phyloP scores from a whole-genome alignment of 1,139 yeast species.

The Arxiozyma telluris region DNA sequence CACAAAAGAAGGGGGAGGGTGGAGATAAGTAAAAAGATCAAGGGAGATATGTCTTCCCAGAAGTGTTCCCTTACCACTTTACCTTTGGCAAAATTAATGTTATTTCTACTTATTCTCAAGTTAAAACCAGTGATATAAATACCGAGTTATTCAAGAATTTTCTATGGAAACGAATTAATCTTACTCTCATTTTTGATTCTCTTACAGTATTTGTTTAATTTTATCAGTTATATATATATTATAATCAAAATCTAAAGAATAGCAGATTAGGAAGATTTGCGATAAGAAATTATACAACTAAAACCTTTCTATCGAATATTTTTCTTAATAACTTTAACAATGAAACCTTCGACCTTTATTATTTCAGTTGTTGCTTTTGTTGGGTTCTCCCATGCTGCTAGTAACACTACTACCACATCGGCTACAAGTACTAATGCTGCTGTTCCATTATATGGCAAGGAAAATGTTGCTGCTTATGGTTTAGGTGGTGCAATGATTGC shows the following conservation, averaged over 20 bases:
- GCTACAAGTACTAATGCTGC: conserved; percentile 5
- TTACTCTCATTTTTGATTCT: not conserved
- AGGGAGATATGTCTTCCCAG: not conserved
- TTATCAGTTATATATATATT: too few species aligned
- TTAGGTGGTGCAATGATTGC: conserved; percentile 9
- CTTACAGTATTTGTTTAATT: too few species aligned
- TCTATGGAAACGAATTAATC: not conserved
- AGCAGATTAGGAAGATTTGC: not conserved
- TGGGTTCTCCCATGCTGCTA: conserved; percentile 6
- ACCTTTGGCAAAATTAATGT: too few species aligned
- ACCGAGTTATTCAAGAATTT: not conserved
- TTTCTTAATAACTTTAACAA: not conserved
- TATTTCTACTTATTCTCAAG: not conserved
- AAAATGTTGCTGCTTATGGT: conserved; percentile 5
- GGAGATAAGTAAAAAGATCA: not conserved
- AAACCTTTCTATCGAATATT: not conserved
- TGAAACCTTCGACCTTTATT: conserved; percentile 10
- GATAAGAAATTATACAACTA: too few species aligned
- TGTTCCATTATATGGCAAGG: not conserved
- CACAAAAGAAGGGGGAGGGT: not conserved
- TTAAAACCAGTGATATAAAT: too few species aligned
- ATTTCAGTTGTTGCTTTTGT: conserved; percentile 7
- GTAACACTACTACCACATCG: conserved; percentile 1
- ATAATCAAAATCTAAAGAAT: not conserved
- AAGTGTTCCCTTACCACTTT: too few species aligned